Conservation (phyloP, 768 basidiomycete species). For the Podaxis rugospora region DNA sequence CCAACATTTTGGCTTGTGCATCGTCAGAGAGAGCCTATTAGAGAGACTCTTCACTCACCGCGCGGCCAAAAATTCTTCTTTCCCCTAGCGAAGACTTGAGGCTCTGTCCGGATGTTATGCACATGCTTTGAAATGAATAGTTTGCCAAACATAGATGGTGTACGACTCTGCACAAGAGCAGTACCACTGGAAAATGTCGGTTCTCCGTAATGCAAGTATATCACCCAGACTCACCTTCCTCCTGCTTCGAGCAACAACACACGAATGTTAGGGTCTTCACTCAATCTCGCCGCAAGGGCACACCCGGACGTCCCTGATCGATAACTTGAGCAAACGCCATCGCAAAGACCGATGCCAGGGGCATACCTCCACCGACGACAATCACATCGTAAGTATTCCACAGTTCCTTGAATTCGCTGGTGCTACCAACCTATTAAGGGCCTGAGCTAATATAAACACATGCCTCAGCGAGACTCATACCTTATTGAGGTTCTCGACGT, state of each 20-base stretch:
- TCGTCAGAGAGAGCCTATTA: too few species aligned
- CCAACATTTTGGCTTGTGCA: slow-evolving; percentile 52
- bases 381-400: slow-evolving; percentile 41
- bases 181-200: slow-evolving; percentile 36
- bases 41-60: too few species aligned
- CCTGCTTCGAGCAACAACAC: slow-evolving; percentile 63
- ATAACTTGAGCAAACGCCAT: neutral
- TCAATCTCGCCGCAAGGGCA: slow-evolving; percentile 53
- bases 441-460: neutral
- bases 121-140: slow-evolving; percentile 33
- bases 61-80: slow-evolving; percentile 58
- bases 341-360: neutral
- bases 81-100: slow-evolving; percentile 45
- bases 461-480: neutral
- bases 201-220: slow-evolving; percentile 16
- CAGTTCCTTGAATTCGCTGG: neutral
- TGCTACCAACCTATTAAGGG: slow-evolving; percentile 1
- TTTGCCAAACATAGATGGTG: slow-evolving; percentile 31
- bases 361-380: slow-evolving; percentile 51
- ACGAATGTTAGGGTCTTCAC: slow-evolving; percentile 47
- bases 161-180: slow-evolving; percentile 28
- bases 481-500: slow-evolving; percentile 1
- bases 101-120: slow-evolving; percentile 52
- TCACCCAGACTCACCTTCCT: slow-evolving; percentile 37
- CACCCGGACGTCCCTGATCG: slow-evolving; percentile 56